These are phyloP conservation scores for Penicillium sp. DNA, from an alignment of 2,329 filamentous ascomycete species.

Conservation along the genomic window DNA sequence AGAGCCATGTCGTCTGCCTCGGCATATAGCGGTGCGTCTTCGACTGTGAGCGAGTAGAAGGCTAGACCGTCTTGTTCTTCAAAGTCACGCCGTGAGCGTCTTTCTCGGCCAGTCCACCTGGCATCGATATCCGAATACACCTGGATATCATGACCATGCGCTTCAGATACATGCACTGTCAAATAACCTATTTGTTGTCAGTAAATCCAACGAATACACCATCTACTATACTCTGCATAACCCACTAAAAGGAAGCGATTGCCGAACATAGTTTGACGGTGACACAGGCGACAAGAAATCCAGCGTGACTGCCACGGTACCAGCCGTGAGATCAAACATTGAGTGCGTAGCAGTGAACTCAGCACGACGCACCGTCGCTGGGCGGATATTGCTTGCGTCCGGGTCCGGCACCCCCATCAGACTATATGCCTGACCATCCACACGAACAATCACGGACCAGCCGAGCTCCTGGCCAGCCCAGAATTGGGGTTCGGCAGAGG, in stretches of 20 bases:
- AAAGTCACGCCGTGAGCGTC: constrained; percentile 26
- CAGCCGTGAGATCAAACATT: constrained; percentile 42
- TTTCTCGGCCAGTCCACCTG: constrained; percentile 43
- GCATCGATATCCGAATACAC: constrained; percentile 48
- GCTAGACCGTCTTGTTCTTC: constrained; percentile 26
- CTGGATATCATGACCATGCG: constrained; percentile 35
- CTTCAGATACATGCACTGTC: constrained; percentile 36
- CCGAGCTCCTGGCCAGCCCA: constrained; percentile 45
- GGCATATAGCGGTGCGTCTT: constrained; percentile 34
- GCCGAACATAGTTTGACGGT: constrained; percentile 43
- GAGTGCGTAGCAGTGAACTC: constrained; percentile 47
- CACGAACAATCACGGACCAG: constrained; percentile 46
- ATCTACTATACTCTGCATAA: neutral
- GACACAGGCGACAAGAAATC: constrained; percentile 50
- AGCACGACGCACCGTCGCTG: constrained; percentile 37
- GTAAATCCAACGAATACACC: neutral
- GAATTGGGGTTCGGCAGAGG: constrained; percentile 44
- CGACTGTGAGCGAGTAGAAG: constrained; percentile 36
- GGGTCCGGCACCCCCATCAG: constrained; percentile 42
- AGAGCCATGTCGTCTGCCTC: constrained; percentile 44
- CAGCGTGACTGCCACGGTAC: constrained; percentile 36
- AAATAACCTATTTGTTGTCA: constrained; percentile 37
- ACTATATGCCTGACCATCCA: constrained; percentile 44
- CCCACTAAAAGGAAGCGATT: constrained; percentile 47
- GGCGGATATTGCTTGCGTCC: constrained; percentile 23